Evolutionary conservation across 495 filamentous ascomycete species (phyloP), one percentile per base, ranked within the genome.

Genomic region (Lindgomyces ingoldianus): DNA sequence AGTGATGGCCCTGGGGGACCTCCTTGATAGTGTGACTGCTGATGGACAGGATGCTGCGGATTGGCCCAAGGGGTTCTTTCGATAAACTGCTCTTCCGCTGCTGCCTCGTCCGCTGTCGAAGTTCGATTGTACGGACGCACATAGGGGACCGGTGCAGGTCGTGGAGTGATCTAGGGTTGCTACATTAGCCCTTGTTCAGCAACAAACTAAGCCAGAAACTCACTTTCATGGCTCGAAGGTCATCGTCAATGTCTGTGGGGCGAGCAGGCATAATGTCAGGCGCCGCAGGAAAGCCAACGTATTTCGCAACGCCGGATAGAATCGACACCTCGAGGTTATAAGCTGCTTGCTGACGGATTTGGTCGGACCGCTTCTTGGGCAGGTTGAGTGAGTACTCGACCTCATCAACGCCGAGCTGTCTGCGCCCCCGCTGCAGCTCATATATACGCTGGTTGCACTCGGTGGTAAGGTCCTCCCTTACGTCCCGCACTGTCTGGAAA

Each of bases 291-390:
- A 97, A 98, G 22, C 94, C 94, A 53, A 95, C 84, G 75, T 96
- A 90, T 74, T 96, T 96, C 6, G 92, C 91, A 58, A 98, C 83
- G 19, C 94, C 93, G 8, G 91, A 87, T 58, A 98, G 82, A 14
- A 96, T 82, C 4, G 91, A 93, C 3, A 98, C 91, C 73, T 98
- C 94, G 68, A 87, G 87, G 74, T 96, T 97, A 74, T 96, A 96
- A 46, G 90, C 87, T 42, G 89, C 82, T 69, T 94, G 94, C 56
- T 91, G 86, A 59, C 80, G 80, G 58, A 91, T 84, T 72, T 89
- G 91, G 68, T 89, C 86, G 60, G 85, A 81, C 59, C 85, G 84
- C 44, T 84, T 84, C 36, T 83, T 82, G 19, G 87, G 88, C 73
- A 91, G 94, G 48, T 57, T 67, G 65, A 74, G 72, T 21, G 64